phyloP scores from a whole-genome alignment of 2,329 filamentous ascomycete species.

The Epichloe bromicola region DNA sequence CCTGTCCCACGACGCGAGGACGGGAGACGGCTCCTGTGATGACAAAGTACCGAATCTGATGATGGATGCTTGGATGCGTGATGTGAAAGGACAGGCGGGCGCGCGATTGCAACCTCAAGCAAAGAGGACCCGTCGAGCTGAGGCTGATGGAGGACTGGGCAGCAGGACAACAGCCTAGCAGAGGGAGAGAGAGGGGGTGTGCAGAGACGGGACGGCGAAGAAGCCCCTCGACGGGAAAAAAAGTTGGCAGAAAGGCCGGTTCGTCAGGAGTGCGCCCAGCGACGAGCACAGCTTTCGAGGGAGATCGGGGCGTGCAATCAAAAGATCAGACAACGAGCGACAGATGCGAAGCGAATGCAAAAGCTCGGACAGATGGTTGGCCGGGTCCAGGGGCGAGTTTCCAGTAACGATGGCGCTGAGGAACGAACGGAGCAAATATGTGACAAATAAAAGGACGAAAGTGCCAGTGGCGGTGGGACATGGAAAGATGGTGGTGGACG shows the following conservation, averaged over 20 bases:
- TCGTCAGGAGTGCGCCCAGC: constrained; percentile 8
- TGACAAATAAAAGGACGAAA: constrained; percentile 7
- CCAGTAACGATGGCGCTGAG: constrained; percentile 6
- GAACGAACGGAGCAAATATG: constrained; percentile 5
- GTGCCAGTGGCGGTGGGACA: constrained; percentile 12
- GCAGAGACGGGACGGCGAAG: background rate
- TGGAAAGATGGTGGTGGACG: constrained; percentile 14
- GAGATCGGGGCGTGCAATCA: constrained; percentile 5
- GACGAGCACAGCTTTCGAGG: constrained; percentile 8
- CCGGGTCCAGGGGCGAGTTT: constrained; percentile 8
- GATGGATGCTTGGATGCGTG: constrained; percentile 2
- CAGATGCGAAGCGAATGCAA: constrained; percentile 5
- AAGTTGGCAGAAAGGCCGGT: constrained; percentile 6
- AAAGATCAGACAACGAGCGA: constrained; percentile 3
- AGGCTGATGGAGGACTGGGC: background rate
- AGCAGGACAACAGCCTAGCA: background rate
- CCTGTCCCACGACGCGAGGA: constrained; percentile 14
- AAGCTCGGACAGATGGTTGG: constrained; percentile 7
- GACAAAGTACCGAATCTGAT: constrained; percentile 7
- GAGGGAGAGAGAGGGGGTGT: constrained; percentile 1
- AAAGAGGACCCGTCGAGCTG: constrained; percentile 2
- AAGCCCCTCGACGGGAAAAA: background rate
- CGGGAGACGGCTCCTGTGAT: constrained; percentile 8
- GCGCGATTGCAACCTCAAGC: constrained; percentile 1
- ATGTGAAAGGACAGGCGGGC: background rate